A percentile compares a stretch with the other conserved stretches of the same genome.
Conservation (phyloP, 495 filamentous ascomycete genomes). For the Tuber microsphaerosporum region DNA sequence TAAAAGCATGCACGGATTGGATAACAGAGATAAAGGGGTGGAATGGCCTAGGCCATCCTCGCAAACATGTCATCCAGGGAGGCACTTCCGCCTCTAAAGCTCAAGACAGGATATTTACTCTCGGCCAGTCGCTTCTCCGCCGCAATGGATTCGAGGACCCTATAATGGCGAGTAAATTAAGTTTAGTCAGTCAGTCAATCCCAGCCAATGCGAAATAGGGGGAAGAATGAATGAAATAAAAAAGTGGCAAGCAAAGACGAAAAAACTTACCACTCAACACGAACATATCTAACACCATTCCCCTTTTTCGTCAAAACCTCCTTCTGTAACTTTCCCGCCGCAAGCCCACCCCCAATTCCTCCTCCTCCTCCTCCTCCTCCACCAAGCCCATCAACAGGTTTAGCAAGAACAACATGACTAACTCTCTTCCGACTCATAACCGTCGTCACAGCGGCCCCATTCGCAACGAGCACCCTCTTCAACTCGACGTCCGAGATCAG, state of each 20-base stretch:
- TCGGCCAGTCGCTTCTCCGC: constrained; percentile 68
- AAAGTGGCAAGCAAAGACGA: constrained; percentile 15
- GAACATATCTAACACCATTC: constrained; percentile 68
- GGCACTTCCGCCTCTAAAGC: constrained; percentile 42
- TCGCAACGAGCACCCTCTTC: constrained; percentile 64
- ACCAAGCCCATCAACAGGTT: not conserved
- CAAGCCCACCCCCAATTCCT: constrained; percentile 69
- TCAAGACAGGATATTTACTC: constrained; percentile 57
- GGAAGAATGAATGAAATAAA: constrained; percentile 1
- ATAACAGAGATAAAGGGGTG: not conserved
- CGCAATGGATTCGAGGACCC: constrained; percentile 72
- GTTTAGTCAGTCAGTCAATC: constrained; percentile 1
- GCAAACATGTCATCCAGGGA: not conserved
- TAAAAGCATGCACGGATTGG: not conserved
- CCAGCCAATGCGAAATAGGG: not conserved
- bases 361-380: not conserved
- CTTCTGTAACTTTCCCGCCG: constrained; percentile 72
- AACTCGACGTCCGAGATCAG: constrained; percentile 77
- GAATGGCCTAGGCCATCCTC: not conserved
- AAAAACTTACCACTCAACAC: constrained; percentile 67
- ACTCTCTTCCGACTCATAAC: constrained; percentile 63
- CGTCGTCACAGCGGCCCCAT: constrained; percentile 65
- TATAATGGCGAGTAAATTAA: constrained; percentile 36
- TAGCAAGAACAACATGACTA: constrained; percentile 78
- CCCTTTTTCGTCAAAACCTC: constrained; percentile 62